phyloP scores from a whole-genome alignment of 2,329 filamentous ascomycete species.

The Fusarium continuum region DNA sequence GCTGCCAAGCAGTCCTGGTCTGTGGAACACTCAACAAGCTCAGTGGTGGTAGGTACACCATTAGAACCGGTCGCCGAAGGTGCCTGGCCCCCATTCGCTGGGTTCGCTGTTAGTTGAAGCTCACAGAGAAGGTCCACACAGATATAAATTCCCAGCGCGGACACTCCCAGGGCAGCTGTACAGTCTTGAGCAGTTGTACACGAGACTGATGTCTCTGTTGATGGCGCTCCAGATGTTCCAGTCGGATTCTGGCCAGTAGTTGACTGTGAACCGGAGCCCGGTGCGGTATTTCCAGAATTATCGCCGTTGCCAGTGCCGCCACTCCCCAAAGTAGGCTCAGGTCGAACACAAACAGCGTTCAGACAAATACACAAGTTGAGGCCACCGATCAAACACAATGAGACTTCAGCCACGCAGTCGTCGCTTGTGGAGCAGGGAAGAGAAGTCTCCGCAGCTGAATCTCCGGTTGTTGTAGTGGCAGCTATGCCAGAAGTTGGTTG shows the following conservation, averaged over 20 bases:
- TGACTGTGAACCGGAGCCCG: neutral
- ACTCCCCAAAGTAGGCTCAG: neutral
- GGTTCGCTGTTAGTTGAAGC: neutral
- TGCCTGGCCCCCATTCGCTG: neutral
- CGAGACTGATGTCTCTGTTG: neutral
- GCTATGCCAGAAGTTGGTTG: neutral
- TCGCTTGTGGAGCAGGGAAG: neutral
- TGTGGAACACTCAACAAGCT: neutral
- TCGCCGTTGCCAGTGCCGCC: neutral
- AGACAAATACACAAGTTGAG: constrained; percentile 5
- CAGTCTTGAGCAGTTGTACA: neutral
- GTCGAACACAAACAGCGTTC: neutral
- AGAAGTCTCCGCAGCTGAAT: neutral
- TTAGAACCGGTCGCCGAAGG: neutral
- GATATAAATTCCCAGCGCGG: neutral
- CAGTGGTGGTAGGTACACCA: neutral
- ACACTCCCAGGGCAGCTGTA: constrained; percentile 8
- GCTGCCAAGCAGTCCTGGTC: constrained; percentile 6
- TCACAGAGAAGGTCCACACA: constrained; percentile 16
- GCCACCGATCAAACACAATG: neutral
- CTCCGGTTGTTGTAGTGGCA: neutral
- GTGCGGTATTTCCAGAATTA: neutral
- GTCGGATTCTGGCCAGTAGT: neutral
- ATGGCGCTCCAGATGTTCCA: neutral
- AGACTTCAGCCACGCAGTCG: neutral